Percentiles rank a stretch among this genome's conserved stretches.
These are phyloP conservation scores for Cucurbita pepo DNA, from an alignment of 306 rosid genomes.

Conservation along the genomic window DNA sequence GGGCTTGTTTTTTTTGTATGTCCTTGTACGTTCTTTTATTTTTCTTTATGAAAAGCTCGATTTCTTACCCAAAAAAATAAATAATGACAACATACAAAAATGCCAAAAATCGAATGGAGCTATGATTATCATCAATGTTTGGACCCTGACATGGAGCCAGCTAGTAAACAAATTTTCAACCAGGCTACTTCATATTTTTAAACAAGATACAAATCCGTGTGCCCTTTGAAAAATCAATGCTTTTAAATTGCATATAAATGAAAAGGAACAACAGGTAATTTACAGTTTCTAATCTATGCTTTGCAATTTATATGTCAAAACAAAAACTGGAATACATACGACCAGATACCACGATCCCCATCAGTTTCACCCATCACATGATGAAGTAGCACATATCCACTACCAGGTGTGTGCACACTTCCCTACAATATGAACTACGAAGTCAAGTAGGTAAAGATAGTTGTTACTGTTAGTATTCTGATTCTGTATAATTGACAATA, in stretches of 20 bases:
- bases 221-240: background rate
- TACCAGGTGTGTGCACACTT: constrained; percentile 77
- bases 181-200: background rate
- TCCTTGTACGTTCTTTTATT: too few relatives aligned
- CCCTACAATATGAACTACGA: constrained; percentile 21
- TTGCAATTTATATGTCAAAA: background rate
- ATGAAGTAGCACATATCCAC: constrained; percentile 94
- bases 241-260: constrained; percentile 3
- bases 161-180: background rate
- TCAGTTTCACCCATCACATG: constrained; percentile 98
- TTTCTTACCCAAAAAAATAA: too few relatives aligned
- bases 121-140: background rate
- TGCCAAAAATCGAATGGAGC: background rate
- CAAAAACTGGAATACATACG: constrained; percentile 44
- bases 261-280: constrained; percentile 12
- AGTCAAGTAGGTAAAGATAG: background rate
- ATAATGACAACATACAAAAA: background rate
- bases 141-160: background rate
- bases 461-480: background rate
- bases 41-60: background rate
- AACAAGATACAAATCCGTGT: background rate
- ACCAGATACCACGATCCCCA: constrained; percentile 84
- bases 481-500: background rate
- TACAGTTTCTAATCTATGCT: constrained; percentile 3
- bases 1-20: too few relatives aligned